Conservation (phyloP, 2,329 filamentous ascomycete genomes). For the Venturiaceae sp. region DNA sequence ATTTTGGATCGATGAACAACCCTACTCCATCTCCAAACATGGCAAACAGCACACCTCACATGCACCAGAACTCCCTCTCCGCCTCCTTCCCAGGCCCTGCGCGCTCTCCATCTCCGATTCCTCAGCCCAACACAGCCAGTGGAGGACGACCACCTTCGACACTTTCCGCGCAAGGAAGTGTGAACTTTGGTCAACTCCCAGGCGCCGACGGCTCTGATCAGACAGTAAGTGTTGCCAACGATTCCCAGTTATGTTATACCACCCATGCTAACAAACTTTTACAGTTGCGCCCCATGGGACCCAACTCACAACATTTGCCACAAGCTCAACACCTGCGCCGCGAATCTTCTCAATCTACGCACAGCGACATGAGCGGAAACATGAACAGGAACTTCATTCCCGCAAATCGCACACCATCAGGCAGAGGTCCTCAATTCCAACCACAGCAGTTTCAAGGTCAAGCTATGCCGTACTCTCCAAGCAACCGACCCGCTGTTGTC, state of each 20-base stretch:
- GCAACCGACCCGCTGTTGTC: slow-evolving; percentile 23
- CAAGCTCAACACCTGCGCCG: slow-evolving; percentile 74
- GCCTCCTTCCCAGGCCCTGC: slow-evolving; percentile 56
- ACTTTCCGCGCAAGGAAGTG: slow-evolving; percentile 59
- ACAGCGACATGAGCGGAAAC: slow-evolving; percentile 57
- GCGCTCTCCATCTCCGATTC: slow-evolving; percentile 86
- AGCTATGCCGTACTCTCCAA: slow-evolving; percentile 8
- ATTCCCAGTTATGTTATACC: neutral
- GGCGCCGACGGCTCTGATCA: slow-evolving; percentile 60
- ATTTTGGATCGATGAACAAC: slow-evolving; percentile 64
- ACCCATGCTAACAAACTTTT: neutral
- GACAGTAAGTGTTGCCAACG: slow-evolving; percentile 49
- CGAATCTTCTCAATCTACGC: slow-evolving; percentile 75
- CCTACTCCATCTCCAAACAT: slow-evolving; percentile 53
- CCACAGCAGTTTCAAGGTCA: slow-evolving; percentile 27
- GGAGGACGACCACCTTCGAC: slow-evolving; percentile 73
- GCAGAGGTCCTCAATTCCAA: slow-evolving; percentile 38
- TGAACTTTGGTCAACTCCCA: slow-evolving; percentile 73
- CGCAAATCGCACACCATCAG: slow-evolving; percentile 41
- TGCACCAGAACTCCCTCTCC: slow-evolving; percentile 49
- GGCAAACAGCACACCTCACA: slow-evolving; percentile 60
- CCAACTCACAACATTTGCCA: slow-evolving; percentile 20
- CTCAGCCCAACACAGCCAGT: slow-evolving; percentile 73
- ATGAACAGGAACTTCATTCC: slow-evolving; percentile 26
- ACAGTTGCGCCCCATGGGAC: neutral